A percentile compares a stretch with the other conserved stretches of the same genome.
These are phyloP conservation scores for Arctostaphylos glauca DNA, from an alignment of 148 eudicot species.

Conservation along the genomic window DNA sequence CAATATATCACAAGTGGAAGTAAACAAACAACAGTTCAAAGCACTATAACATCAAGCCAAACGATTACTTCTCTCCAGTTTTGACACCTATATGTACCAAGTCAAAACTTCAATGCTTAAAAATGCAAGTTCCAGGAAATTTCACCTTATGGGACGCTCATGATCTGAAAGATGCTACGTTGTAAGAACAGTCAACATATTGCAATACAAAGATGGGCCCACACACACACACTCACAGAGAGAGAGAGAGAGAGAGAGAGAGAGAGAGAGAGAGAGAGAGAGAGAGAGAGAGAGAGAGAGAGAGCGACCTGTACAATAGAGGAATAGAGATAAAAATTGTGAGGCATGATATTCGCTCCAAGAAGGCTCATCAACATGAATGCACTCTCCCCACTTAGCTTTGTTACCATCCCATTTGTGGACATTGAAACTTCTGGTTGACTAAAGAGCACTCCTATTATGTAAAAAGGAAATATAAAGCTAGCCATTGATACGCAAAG, in stretches of 20 bases:
- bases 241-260: constrained; percentile 11
- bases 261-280: constrained; percentile 6
- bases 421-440: constrained; percentile 62
- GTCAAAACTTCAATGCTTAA: neutral
- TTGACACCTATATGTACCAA: neutral
- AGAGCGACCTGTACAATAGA: constrained; percentile 75
- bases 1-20: neutral
- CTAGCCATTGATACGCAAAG: constrained; percentile 52
- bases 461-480: constrained; percentile 43
- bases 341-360: constrained; percentile 91
- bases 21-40: neutral
- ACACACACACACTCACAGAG: neutral
- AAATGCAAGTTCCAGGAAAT: neutral
- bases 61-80: neutral
- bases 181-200: neutral
- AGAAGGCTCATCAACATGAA: constrained; percentile 89
- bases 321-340: constrained; percentile 91
- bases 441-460: constrained; percentile 59
- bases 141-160: neutral
- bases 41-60: neutral
- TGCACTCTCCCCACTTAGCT: constrained; percentile 82
- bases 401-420: constrained; percentile 49
- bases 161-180: neutral
- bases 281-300: constrained; percentile 19
- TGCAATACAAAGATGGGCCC: neutral